Percentiles rank a stretch among this genome's conserved stretches.
Conservation (phyloP, 1,284 basidiomycete species). For the Puccinia novopanici region DNA sequence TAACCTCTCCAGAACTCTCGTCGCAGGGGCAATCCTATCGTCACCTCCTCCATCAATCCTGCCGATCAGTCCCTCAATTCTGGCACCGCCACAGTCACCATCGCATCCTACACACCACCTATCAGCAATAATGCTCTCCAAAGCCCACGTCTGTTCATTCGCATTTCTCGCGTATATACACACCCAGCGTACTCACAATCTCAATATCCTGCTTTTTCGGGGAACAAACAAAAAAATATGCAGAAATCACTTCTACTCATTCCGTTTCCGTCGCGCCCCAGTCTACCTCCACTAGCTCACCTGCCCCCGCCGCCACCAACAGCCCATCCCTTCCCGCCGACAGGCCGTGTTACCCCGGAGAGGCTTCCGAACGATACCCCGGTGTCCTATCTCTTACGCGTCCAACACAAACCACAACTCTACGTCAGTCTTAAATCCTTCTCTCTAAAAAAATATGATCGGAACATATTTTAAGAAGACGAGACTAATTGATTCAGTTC, state of each 20-base stretch:
- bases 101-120: background rate
- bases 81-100: conserved; percentile 1
- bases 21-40: background rate
- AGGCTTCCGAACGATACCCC: conserved; percentile 31
- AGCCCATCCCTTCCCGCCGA: conserved; percentile 14
- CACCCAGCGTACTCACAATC: background rate
- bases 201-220: background rate
- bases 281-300: conserved; percentile 10
- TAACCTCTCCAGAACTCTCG: background rate
- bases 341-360: conserved; percentile 40
- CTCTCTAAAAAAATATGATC: background rate
- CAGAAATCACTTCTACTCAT: conserved; percentile 33
- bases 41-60: conserved; percentile 8
- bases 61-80: background rate
- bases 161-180: too few species aligned
- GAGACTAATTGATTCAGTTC: background rate
- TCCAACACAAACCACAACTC: conserved; percentile 46
- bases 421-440: conserved; percentile 19
- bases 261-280: conserved; percentile 6
- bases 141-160: background rate
- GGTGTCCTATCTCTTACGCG: conserved; percentile 31
- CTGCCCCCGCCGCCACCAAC: background rate
- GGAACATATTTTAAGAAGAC: background rate
- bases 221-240: too few species aligned
- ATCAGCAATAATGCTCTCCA: background rate